phyloP scores from a whole-genome alignment of 2,329 filamentous ascomycete genomes.

The Sclerotinia trifoliorum region DNA sequence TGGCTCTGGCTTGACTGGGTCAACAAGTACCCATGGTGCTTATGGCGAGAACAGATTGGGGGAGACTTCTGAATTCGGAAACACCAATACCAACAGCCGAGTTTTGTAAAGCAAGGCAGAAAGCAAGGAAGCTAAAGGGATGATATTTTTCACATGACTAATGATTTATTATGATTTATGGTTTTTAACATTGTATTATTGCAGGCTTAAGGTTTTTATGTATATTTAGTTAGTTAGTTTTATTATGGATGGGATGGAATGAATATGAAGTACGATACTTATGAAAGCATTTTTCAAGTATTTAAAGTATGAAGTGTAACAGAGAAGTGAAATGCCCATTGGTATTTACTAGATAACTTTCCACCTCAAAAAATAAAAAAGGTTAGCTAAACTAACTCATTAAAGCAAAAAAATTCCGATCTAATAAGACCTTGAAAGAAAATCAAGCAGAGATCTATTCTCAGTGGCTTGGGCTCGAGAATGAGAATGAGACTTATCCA shows the following conservation, averaged over 20 bases:
- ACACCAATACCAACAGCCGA: slow-evolving; percentile 12
- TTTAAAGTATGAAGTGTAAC: not conserved
- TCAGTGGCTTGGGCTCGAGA: not conserved
- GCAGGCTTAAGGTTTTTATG: slow-evolving; percentile 1
- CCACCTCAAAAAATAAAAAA: not conserved
- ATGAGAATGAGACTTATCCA: not conserved
- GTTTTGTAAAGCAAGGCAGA: not conserved
- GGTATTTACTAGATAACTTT: not conserved
- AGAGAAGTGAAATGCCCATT: not conserved
- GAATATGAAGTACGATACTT: not conserved
- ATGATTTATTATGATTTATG: slow-evolving; percentile 11
- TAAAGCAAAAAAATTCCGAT: not conserved
- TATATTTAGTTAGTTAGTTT: slow-evolving; percentile 7
- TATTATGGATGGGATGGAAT: not conserved
- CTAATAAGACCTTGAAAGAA: not conserved
- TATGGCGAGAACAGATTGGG: slow-evolving; percentile 19
- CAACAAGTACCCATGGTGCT: slow-evolving; percentile 13
- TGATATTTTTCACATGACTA: not conserved
- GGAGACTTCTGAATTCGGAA: slow-evolving; percentile 25
- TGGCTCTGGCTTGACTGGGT: not conserved
- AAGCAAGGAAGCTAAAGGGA: not conserved
- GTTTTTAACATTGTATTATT: not conserved
- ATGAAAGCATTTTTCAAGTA: not conserved
- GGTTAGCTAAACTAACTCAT: not conserved
- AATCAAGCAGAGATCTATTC: not conserved